These are phyloP conservation scores for Hanseniaspora nectarophila DNA, from an alignment of 805 yeast species.

Conservation along the genomic window DNA sequence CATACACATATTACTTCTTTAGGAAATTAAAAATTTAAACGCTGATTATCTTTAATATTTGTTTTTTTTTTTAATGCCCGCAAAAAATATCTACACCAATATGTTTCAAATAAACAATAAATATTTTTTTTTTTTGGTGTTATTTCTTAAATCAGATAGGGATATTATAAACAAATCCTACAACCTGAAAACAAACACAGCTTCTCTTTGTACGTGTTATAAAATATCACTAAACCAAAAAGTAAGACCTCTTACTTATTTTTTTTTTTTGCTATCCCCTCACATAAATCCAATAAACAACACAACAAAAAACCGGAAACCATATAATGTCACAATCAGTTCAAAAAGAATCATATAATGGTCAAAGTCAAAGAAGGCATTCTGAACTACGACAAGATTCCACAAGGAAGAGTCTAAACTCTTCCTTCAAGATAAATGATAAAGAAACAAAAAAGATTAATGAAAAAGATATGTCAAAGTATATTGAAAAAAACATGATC, in stretches of 20 bases:
- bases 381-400: neutral
- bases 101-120: no score
- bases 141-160: neutral
- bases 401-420: neutral
- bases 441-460: neutral
- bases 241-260: no score
- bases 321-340: neutral
- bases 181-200: neutral
- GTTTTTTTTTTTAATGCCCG: no score
- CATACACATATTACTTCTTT: no score
- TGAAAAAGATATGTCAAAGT: constrained; percentile 3
- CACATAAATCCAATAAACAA: neutral
- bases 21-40: no score
- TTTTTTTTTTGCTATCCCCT: no score
- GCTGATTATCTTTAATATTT: no score
- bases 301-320: neutral
- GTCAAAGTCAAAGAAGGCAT: neutral
- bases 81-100: no score
- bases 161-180: no score
- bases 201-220: neutral
- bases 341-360: neutral
- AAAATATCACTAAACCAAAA: no score
- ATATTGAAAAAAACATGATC: constrained; percentile 1
- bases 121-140: neutral
- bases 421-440: neutral